A percentile compares a stretch with the other conserved stretches of the same genome.
These are phyloP conservation scores for Yamadazyma siamensis DNA, from an alignment of 1,139 yeast species.

Conservation along the genomic window DNA sequence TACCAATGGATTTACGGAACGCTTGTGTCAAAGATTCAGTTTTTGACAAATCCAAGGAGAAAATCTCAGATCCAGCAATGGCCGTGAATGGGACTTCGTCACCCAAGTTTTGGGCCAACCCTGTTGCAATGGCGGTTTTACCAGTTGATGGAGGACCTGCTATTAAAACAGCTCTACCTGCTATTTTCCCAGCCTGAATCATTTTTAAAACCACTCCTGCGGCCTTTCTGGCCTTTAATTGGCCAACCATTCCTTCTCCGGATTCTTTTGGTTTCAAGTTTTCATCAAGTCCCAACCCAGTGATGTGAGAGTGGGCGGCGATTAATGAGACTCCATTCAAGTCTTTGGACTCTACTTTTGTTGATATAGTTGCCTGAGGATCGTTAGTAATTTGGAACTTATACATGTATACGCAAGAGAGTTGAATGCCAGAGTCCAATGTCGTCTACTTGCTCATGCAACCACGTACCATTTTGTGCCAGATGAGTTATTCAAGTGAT, in stretches of 20 bases:
- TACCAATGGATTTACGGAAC: constrained; percentile 92
- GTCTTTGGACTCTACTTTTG: constrained; percentile 41
- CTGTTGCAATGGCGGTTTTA: constrained; percentile 98
- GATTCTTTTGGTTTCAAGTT: constrained; percentile 75
- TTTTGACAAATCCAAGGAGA: constrained; percentile 84
- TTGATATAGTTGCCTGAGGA: constrained; percentile 24
- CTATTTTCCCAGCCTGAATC: constrained; percentile 91
- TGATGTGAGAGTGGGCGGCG: constrained; percentile 96
- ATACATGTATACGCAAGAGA: no score
- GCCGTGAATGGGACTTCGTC: constrained; percentile 93
- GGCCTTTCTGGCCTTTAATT: constrained; percentile 88
- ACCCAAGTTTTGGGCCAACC: constrained; percentile 85
- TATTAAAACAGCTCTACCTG: constrained; percentile 91
- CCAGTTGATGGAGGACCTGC: constrained; percentile 99
- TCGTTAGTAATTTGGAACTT: no score
- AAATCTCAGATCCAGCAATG: constrained; percentile 90
- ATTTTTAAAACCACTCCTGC: constrained; percentile 91
- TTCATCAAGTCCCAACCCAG: constrained; percentile 93
- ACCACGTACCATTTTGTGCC: no score
- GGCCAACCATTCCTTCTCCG: constrained; percentile 98
- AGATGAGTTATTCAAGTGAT: no score
- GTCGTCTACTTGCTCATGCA: no score
- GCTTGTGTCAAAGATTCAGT: constrained; percentile 97
- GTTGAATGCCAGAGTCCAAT: no score
- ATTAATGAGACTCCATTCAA: constrained; percentile 64